These are phyloP conservation scores for Phialophora chinensis DNA, from an alignment of 2,329 filamentous ascomycete genomes.

Conservation along the genomic window DNA sequence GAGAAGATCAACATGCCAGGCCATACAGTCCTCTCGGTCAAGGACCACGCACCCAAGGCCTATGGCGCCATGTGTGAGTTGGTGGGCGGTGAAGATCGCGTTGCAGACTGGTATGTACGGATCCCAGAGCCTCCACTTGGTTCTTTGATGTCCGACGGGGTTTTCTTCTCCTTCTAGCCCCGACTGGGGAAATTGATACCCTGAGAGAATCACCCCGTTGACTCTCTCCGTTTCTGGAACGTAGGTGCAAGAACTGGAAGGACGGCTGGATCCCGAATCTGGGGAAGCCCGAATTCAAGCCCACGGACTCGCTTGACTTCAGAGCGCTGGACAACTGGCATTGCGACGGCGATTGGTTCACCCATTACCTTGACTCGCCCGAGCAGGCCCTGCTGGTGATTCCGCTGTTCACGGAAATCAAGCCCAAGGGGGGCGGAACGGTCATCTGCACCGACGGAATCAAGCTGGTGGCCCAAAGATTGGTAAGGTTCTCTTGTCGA, in stretches of 20 bases:
- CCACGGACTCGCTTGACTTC: conserved; percentile 55
- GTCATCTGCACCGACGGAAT: conserved; percentile 67
- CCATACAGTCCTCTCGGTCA: conserved; percentile 60
- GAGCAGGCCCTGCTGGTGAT: conserved; percentile 73
- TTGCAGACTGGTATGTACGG: conserved; percentile 47
- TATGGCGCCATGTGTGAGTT: conserved; percentile 73
- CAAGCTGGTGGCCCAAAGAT: conserved; percentile 61
- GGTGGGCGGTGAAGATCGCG: conserved; percentile 65
- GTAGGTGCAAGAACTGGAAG: conserved; percentile 58
- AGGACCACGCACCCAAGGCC: conserved; percentile 66
- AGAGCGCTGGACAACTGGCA: conserved; percentile 66
- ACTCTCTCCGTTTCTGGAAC: background rate
- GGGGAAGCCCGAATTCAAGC: conserved; percentile 61
- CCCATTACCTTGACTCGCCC: conserved; percentile 72
- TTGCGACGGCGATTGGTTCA: conserved; percentile 74
- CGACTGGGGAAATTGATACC: too few relatives aligned
- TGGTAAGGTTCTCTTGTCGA: conserved; percentile 36
- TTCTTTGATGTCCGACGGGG: too few relatives aligned
- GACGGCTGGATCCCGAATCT: conserved; percentile 74
- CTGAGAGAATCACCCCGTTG: background rate
- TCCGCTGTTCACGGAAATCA: conserved; percentile 69
- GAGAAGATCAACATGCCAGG: conserved; percentile 69
- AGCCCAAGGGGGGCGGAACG: conserved; percentile 66
- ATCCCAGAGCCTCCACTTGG: too few relatives aligned
- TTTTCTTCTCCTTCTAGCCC: too few relatives aligned